Conservation (phyloP, 2,329 filamentous ascomycete species). For the Helicocarpus griseus region DNA sequence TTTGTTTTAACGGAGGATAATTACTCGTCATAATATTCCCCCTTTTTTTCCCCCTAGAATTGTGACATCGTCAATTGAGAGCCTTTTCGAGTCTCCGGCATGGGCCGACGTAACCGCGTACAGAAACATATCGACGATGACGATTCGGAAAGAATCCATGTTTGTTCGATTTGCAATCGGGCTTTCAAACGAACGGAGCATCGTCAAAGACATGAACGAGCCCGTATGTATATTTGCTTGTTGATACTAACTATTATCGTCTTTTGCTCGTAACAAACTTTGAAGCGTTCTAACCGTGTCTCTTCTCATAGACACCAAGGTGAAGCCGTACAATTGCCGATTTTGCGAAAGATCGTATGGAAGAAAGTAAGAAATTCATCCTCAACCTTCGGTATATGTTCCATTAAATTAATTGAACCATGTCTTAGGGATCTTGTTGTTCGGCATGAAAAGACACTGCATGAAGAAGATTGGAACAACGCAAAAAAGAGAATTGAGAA, state of each 20-base stretch:
- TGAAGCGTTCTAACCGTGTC: neutral
- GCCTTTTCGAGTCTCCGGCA: neutral
- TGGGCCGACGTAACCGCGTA: neutral
- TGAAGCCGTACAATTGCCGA: slow-evolving; percentile 24
- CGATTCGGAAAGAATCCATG: neutral
- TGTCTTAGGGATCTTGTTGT: slow-evolving; percentile 25
- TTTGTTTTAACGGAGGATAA: neutral
- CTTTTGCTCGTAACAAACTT: no score
- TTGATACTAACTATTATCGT: neutral
- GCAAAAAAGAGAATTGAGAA: neutral
- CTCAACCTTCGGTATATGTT: neutral
- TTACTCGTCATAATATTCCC: neutral
- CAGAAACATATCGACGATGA: neutral
- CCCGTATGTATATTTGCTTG: slow-evolving; percentile 15
- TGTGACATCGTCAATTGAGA: neutral
- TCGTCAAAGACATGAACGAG: slow-evolving; percentile 25
- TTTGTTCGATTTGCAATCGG: slow-evolving; percentile 21
- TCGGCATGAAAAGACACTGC: slow-evolving; percentile 25
- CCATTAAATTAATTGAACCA: slow-evolving; percentile 4
- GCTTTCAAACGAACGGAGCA: slow-evolving; percentile 27
- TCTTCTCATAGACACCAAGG: slow-evolving; percentile 19
- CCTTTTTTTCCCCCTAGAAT: neutral
- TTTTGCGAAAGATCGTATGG: slow-evolving; percentile 26
- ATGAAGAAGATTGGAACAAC: slow-evolving; percentile 19
- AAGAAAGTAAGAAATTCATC: slow-evolving; percentile 19